Conservation (phyloP, 1,284 basidiomycete genomes). For the Puccinia hordei region DNA sequence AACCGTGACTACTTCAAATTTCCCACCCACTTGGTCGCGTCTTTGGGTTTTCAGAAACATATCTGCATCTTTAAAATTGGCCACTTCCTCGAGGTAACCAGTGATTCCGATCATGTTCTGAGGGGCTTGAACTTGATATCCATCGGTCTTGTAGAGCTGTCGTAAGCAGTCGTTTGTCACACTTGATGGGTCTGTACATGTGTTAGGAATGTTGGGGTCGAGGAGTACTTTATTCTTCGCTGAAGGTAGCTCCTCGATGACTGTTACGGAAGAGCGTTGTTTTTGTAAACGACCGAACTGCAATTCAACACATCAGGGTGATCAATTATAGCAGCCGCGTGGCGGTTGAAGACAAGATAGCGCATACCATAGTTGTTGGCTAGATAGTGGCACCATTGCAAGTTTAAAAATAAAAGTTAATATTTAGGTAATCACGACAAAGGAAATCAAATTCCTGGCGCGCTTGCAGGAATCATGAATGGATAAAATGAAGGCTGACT, state of each 20-base stretch:
- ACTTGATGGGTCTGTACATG: constrained; percentile 26
- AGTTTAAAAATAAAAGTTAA: not conserved
- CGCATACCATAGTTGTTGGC: constrained; percentile 48
- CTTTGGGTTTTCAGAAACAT: constrained; percentile 35
- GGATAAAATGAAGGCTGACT: constrained; percentile 5
- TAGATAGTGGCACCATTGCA: not conserved
- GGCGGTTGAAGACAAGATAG: not conserved
- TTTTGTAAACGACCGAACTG: constrained; percentile 43
- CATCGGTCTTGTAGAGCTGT: constrained; percentile 35
- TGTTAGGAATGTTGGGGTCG: constrained; percentile 6
- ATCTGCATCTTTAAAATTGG: constrained; percentile 27
- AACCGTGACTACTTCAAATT: constrained; percentile 31
- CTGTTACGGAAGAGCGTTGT: constrained; percentile 4
- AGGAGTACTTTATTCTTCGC: not conserved
- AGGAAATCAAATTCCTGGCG: not conserved
- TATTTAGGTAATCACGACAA: not conserved
- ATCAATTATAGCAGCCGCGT: not conserved
- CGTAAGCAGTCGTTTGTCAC: constrained; percentile 48
- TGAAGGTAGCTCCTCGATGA: constrained; percentile 16
- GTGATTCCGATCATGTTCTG: constrained; percentile 46
- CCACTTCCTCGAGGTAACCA: constrained; percentile 40
- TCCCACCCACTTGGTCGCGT: constrained; percentile 15
- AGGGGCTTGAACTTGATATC: constrained; percentile 5
- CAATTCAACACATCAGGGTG: not conserved
- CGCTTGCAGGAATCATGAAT: not conserved